Percentiles rank a stretch among this genome's conserved stretches.
Evolutionary conservation across 2,329 filamentous ascomycete genomes (phyloP).

Genomic region (Coniochaeta ligniaria): DNA sequence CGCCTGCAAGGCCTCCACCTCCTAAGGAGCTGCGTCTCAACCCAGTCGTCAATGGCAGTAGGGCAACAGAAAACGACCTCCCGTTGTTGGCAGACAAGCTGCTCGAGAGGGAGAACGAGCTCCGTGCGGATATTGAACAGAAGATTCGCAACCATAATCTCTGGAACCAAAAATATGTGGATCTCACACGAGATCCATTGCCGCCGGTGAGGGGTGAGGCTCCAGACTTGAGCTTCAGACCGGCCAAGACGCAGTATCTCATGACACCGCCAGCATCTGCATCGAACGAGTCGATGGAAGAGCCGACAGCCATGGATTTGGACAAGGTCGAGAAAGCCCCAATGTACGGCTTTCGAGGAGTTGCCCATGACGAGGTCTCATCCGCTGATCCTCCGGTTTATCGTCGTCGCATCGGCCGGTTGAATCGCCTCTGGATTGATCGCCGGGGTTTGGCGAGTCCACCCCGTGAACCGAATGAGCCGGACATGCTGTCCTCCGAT

Average conservation of each 20-base stretch:
- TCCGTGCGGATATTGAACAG: slow-evolving; percentile 74
- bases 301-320: slow-evolving; percentile 39
- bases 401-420: slow-evolving; percentile 75
- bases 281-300: slow-evolving; percentile 37
- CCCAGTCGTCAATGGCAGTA: slow-evolving; percentile 59
- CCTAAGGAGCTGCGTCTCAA: slow-evolving; percentile 57
- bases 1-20: slow-evolving; percentile 55
- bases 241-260: slow-evolving; percentile 64
- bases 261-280: slow-evolving; percentile 57
- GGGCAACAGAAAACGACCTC: slow-evolving; percentile 71
- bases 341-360: slow-evolving; percentile 39
- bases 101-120: slow-evolving; percentile 73
- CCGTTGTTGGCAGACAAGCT: slow-evolving; percentile 68
- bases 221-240: slow-evolving; percentile 58
- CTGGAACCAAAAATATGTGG: slow-evolving; percentile 87
- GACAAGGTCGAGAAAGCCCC: slow-evolving; percentile 33
- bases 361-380: slow-evolving; percentile 29
- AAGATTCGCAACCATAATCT: slow-evolving; percentile 82
- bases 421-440: slow-evolving; percentile 84
- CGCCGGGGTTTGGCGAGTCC: slow-evolving; percentile 59
- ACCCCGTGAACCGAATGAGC: slow-evolving; percentile 34
- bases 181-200: slow-evolving; percentile 79
- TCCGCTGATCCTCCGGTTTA: slow-evolving; percentile 54
- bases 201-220: slow-evolving; percentile 65
- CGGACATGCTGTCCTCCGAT: slow-evolving; percentile 38